Base-by-base conservation (phyloP, 2,329 filamentous ascomycete genomes). In the Aspergillus sp. region DNA sequence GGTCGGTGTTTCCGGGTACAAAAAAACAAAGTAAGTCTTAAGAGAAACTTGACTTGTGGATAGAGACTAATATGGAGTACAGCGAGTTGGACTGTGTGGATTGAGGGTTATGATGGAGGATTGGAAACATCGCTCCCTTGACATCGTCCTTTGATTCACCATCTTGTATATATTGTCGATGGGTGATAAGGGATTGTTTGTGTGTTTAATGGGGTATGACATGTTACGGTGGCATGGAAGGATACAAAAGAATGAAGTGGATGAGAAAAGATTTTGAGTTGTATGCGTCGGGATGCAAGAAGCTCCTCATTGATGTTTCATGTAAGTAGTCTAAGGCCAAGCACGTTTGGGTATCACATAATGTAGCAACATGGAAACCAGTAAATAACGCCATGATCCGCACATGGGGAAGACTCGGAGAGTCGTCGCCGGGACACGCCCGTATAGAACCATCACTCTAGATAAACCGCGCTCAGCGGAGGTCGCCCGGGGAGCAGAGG, bases 311-410 rank as follows among this genome's bases (percentile, higher is more conserved):
- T 41, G 25, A 28, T 28, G 25, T 28, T 28, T 28, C 25, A 28
- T 53, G 51, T 49, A 25, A 46, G 28, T 25, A 7, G 19, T 52
- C 17, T 41, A 34, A 28, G 43, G n/a, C 30, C 34, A 57, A 53
- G 41, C 50, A 58, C 25, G 30, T 50, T 50, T 57, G 60, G 60
- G 54, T 62, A 62, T 62, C 60, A 62, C 50, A 30, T 53, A 51
- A 57, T 23, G 19, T 53, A 52, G 30, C 19, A 57, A 23, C 31
- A 53, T n/a, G 28, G 38, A 50, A 34, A 31, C 34, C 46, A 15
- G 22, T 34, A 34, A 28, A 30, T 6, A 46, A 54, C n/a, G 50
- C 34, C 22, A 13, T 48, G 41, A 23, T 46, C 19, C 15, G 5
- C 31, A 8, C 7, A 54, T 45, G 19, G 13, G 34, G 13, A 25